phyloP scores from a whole-genome alignment of 345 rosid species.

The Nephelium lappaceum region DNA sequence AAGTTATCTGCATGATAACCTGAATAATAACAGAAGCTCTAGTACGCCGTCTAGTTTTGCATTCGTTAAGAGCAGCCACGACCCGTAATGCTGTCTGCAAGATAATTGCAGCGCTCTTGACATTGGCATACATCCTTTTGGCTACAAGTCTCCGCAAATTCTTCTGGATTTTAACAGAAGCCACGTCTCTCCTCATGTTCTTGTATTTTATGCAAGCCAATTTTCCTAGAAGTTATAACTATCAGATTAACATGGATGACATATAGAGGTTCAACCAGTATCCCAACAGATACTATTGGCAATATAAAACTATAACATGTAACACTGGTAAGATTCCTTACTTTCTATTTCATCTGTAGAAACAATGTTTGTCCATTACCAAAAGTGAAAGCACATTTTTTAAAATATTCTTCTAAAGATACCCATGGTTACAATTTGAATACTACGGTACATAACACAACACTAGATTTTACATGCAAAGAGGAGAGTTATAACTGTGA shows the following conservation, averaged over 20 bases:
- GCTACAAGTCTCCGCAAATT: slow-evolving; percentile 62
- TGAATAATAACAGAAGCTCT: slow-evolving; percentile 59
- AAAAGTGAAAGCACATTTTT: not conserved
- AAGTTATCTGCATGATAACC: slow-evolving; percentile 39
- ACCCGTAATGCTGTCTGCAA: slow-evolving; percentile 69
- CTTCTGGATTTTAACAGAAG: slow-evolving; percentile 78
- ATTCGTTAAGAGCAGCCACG: slow-evolving; percentile 51
- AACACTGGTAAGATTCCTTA: not conserved
- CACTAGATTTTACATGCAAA: not conserved
- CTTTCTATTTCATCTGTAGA: not conserved
- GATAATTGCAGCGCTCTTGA: slow-evolving; percentile 55
- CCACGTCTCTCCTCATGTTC: slow-evolving; percentile 50
- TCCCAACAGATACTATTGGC: not conserved
- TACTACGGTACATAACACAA: not conserved
- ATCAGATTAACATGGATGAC: not conserved
- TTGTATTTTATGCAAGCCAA: slow-evolving; percentile 43
- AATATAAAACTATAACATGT: not conserved
- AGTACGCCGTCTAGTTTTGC: slow-evolving; percentile 31
- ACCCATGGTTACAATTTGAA: not conserved
- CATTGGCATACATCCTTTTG: slow-evolving; percentile 40
- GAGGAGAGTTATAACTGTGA: not conserved
- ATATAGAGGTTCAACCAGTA: not conserved
- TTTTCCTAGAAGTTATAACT: slow-evolving; percentile 46
- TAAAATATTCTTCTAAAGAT: not conserved
- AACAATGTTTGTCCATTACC: not conserved